Percentiles rank a stretch among this genome's conserved stretches.
Evolutionary conservation across 148 eudicot species (phyloP).

Genomic region (Simmondsia chinensis): DNA sequence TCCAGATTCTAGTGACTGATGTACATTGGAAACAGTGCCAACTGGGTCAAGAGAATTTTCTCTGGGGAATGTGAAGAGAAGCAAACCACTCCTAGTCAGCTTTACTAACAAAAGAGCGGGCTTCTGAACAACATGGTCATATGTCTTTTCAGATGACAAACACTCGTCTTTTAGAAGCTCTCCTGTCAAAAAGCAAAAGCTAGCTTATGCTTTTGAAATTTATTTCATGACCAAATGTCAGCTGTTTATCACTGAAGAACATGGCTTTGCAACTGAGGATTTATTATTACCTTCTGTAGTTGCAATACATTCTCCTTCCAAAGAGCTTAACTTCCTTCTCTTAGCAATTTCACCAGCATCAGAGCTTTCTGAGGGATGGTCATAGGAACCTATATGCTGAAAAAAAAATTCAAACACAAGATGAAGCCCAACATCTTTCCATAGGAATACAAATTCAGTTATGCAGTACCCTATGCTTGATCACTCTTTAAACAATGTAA

Average conservation of each 20-base stretch:
- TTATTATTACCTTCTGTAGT: slow-evolving; percentile 9
- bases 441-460: background rate
- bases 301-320: slow-evolving; percentile 19
- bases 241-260: too few relatives aligned
- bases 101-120: slow-evolving; percentile 51
- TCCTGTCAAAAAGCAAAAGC: slow-evolving; percentile 16
- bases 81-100: slow-evolving; percentile 68
- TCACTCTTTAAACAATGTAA: too few relatives aligned
- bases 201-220: background rate
- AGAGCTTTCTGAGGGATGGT: slow-evolving; percentile 13
- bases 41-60: slow-evolving; percentile 34
- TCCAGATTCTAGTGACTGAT: slow-evolving; percentile 46
- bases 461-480: too few relatives aligned
- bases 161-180: slow-evolving; percentile 22
- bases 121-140: slow-evolving; percentile 10
- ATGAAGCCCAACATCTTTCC: background rate
- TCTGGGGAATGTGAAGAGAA: slow-evolving; percentile 47
- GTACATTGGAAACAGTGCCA: slow-evolving; percentile 32
- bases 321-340: slow-evolving; percentile 37
- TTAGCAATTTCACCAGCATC: slow-evolving; percentile 29
- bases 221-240: background rate
- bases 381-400: slow-evolving; percentile 29
- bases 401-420: background rate
- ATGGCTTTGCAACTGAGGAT: background rate
- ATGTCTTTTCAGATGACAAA: slow-evolving; percentile 18